Base-by-base conservation (phyloP, 2,329 filamentous ascomycete species). In the Helminthosporium solani region DNA sequence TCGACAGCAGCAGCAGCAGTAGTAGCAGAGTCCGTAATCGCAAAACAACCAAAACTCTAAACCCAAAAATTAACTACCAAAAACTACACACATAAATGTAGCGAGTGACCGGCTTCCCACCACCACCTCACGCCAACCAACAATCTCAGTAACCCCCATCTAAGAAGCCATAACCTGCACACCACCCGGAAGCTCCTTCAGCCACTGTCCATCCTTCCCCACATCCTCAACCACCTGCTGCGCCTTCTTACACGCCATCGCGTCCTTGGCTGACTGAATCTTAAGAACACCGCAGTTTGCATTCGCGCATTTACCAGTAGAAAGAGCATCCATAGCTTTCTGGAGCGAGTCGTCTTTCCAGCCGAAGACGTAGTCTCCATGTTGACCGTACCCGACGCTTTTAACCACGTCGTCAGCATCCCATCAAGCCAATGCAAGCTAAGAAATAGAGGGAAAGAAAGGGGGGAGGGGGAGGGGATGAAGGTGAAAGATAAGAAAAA, bases 141-240 rank as follows among this genome's bases (percentile, higher is more conserved):
- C 6, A 9, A 31, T 3, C 28, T 14, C 12, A 7, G 12, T 27
- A 27, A 27, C 25, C 14, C 28, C 5, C 8, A 31, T n/a, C 28
- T 31, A 31, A 4, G 5, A 31, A 31, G 9, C 14, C 11, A 44
- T 59, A 2, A 66, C 52, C 2, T 44, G n/a, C 16, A 52, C 52
- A 34, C 59, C 61, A n/a, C 61, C 62, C 11, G 63, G 63, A 42
- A 67, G 56, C 44, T 64, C 50, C 14, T 56, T 56, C 15, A 66
- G 33, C 63, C 60, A 65, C n/a, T 40, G 37, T 19, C 61, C 61
- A 18, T 46, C 42, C 28, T 53, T 46, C 3, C 63, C 63, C 43
- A 78, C 75, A 8, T 71, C 51, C 63, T 80, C 77, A 28, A 70
- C 69, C 14, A 76, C 75, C 54, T 76, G 73, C 54, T 78, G 75